Conservation (phyloP, 1,284 basidiomycete species). For the Microbotryum silenes-acaulis region DNA sequence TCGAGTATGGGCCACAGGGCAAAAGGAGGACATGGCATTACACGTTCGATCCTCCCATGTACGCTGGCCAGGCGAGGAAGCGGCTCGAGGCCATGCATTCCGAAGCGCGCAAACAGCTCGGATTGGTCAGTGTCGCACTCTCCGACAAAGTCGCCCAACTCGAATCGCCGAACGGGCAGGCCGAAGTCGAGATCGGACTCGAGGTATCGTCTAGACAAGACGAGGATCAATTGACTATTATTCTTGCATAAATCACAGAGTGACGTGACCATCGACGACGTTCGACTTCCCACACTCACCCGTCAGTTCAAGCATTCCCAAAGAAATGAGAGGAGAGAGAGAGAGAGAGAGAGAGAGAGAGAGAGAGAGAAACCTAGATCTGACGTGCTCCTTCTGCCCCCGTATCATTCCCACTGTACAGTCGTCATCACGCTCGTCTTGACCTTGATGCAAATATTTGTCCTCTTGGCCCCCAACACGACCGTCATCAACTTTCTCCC, state of each 20-base stretch:
- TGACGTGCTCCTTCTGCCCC: neutral
- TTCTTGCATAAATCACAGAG: neutral
- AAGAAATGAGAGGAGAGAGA: too few relatives aligned
- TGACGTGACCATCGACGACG: neutral
- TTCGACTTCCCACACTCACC: neutral
- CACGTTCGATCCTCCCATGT: constrained; percentile 18
- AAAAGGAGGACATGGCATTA: neutral
- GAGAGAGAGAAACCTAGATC: too few relatives aligned
- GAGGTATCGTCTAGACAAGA: too few relatives aligned
- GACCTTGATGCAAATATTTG: neutral
- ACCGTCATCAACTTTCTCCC: neutral
- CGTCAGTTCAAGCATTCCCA: too few relatives aligned
- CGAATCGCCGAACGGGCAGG: neutral
- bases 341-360: too few relatives aligned
- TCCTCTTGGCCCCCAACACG: constrained; percentile 1
- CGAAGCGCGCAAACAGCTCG: constrained; percentile 9
- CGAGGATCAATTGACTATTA: neutral
- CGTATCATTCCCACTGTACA: neutral
- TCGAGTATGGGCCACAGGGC: constrained; percentile 7
- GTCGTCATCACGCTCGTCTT: neutral
- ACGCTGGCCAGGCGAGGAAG: constrained; percentile 18
- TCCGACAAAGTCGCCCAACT: neutral
- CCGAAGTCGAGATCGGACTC: too few relatives aligned
- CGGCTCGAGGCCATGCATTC: constrained; percentile 20
- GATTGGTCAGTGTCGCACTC: constrained; percentile 7